phyloP scores from a whole-genome alignment of 352 stramenopile genomes.

The Phytophthora constricta region DNA sequence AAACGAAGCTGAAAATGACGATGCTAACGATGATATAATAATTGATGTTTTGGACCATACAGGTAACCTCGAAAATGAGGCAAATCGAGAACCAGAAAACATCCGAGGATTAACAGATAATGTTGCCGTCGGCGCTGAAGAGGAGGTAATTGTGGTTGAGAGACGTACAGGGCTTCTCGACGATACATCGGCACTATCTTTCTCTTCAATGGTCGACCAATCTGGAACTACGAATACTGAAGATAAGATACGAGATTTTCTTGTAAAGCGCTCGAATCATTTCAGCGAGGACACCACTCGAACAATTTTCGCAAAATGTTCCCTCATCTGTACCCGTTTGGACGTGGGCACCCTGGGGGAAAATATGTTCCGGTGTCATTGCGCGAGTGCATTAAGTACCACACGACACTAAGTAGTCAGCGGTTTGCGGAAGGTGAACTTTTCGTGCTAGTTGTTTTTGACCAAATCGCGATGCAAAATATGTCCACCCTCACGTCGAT shows the following conservation, averaged over 20 bases:
- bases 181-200: too few relatives aligned
- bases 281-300: background rate
- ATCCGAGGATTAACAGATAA: background rate
- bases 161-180: too few relatives aligned
- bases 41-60: too few relatives aligned
- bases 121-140: background rate
- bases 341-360: slow-evolving; percentile 13
- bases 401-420: slow-evolving; percentile 7
- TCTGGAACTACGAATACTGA: too few relatives aligned
- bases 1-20: too few relatives aligned
- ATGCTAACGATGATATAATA: too few relatives aligned
- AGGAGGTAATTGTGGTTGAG: too few relatives aligned
- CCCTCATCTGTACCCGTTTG: slow-evolving; percentile 12
- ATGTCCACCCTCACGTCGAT: slow-evolving; percentile 8
- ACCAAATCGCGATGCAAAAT: slow-evolving; percentile 8
- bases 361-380: background rate
- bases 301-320: slow-evolving; percentile 3
- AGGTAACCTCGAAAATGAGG: slow-evolving; percentile 1
- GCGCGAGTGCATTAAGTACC: slow-evolving; percentile 17
- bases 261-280: too few relatives aligned
- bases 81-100: background rate
- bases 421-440: slow-evolving; percentile 22
- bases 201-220: background rate
- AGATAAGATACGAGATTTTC: too few relatives aligned
- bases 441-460: slow-evolving; percentile 17